Conservation (phyloP, 139 green algal genomes). For the Picochlorum sp. region DNA sequence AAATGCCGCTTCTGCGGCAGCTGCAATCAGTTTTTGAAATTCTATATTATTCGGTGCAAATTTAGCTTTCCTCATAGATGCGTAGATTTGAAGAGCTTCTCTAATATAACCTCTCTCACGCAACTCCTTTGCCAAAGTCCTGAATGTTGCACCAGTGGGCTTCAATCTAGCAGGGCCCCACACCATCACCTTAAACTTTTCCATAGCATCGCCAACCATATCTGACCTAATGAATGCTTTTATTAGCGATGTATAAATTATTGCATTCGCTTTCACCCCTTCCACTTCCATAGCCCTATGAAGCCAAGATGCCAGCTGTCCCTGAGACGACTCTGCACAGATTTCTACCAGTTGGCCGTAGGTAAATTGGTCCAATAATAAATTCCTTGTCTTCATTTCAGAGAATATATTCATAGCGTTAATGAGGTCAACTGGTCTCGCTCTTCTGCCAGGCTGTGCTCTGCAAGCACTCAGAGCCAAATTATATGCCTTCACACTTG, state of each 20-base stretch:
- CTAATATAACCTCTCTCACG: conserved; percentile 8
- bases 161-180: conserved; percentile 14
- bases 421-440: conserved; percentile 9
- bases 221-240: conserved; percentile 23
- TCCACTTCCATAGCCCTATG: conserved; percentile 6
- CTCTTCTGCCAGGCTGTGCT: conserved; percentile 4
- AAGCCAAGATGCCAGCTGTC: not conserved
- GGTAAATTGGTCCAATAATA: conserved; percentile 37
- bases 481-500: conserved; percentile 22
- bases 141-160: conserved; percentile 24
- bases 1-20: conserved; percentile 22
- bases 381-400: conserved; percentile 13
- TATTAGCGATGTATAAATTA: conserved; percentile 21
- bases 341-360: conserved; percentile 31
- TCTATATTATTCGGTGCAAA: conserved; percentile 17
- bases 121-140: conserved; percentile 10
- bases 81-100: conserved; percentile 27
- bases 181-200: conserved; percentile 33
- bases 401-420: conserved; percentile 16
- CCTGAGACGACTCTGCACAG: conserved; percentile 6
- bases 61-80: conserved; percentile 18
- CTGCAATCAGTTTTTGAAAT: conserved; percentile 30
- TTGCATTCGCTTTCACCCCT: conserved; percentile 13
- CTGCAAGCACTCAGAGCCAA: conserved; percentile 22
- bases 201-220: conserved; percentile 22